Evolutionary conservation across 2,329 filamentous ascomycete genomes (phyloP).

Genomic region (Lachnellula suecica): DNA sequence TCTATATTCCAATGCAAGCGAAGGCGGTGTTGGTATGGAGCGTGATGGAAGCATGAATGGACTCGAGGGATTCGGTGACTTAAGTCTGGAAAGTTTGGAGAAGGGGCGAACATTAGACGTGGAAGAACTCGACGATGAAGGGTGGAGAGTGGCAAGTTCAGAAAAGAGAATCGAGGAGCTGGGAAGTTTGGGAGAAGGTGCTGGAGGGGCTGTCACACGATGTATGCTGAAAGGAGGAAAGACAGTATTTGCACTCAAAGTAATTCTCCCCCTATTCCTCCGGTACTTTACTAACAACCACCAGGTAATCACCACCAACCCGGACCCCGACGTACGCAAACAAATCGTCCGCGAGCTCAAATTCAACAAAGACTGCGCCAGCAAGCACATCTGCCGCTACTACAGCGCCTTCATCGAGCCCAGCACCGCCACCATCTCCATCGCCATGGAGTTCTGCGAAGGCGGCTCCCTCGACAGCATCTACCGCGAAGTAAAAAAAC

Average conservation of each 20-base stretch:
- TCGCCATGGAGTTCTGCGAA: constrained; percentile 99
- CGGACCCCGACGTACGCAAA: constrained; percentile 96
- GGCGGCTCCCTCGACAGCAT: constrained; percentile 95
- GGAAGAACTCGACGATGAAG: constrained; percentile 91
- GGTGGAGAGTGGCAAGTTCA: constrained; percentile 89
- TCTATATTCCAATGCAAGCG: constrained; percentile 77
- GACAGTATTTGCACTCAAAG: constrained; percentile 95
- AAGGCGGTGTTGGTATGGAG: constrained; percentile 76
- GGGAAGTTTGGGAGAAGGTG: constrained; percentile 89
- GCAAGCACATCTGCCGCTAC: constrained; percentile 94
- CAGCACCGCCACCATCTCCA: constrained; percentile 93
- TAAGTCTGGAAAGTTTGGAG: constrained; percentile 68
- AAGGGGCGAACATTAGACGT: constrained; percentile 84
- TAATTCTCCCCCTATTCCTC: constrained; percentile 40
- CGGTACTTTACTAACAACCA: constrained; percentile 3
- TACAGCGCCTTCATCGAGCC: constrained; percentile 97
- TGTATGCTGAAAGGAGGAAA: constrained; percentile 88
- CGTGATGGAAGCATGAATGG: constrained; percentile 78
- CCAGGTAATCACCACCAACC: constrained; percentile 96
- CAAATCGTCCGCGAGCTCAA: constrained; percentile 95
- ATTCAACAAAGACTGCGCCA: constrained; percentile 97
- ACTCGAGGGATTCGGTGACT: constrained; percentile 73
- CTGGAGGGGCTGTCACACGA: constrained; percentile 90
- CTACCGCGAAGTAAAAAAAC: constrained; percentile 94
- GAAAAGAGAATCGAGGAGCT: constrained; percentile 86